A percentile compares a stretch with the other conserved stretches of the same genome.
These are phyloP conservation scores for Lepidium sativum DNA, from an alignment of 345 rosid species.

Conservation along the genomic window DNA sequence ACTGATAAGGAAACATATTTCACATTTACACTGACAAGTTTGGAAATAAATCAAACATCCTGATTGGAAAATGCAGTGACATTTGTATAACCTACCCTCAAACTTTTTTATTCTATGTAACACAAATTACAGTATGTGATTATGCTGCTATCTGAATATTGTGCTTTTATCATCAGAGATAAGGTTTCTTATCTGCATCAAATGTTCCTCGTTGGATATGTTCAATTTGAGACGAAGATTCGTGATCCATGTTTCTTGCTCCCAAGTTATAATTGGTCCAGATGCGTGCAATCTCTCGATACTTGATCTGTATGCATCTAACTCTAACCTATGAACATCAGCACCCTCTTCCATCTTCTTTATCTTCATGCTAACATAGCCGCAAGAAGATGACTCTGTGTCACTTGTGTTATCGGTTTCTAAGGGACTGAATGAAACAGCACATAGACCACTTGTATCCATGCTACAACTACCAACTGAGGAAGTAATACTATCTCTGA, in stretches of 20 bases:
- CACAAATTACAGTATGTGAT: not conserved
- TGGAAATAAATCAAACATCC: not conserved
- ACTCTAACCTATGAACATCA: conserved; percentile 59
- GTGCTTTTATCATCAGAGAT: conserved; percentile 50
- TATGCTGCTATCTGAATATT: conserved; percentile 42
- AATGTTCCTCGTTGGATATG: conserved; percentile 79
- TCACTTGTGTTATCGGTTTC: conserved; percentile 18
- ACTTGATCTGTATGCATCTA: conserved; percentile 60
- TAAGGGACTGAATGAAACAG: conserved; percentile 18
- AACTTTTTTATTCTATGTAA: conserved; percentile 7
- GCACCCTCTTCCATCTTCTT: conserved; percentile 25
- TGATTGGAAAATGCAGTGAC: not conserved
- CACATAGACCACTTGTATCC: conserved; percentile 7
- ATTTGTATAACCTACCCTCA: conserved; percentile 20
- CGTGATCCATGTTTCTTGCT: conserved; percentile 75
- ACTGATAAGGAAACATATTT: not conserved
- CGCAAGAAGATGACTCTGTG: conserved; percentile 25
- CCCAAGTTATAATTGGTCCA: conserved; percentile 73
- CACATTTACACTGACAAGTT: conserved; percentile 5
- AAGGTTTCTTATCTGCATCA: conserved; percentile 62
- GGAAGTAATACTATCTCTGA: conserved; percentile 34
- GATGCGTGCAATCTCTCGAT: conserved; percentile 66
- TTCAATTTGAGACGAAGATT: conserved; percentile 69
- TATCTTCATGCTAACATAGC: not conserved
- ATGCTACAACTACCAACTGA: conserved; percentile 68